phyloP scores from a whole-genome alignment of 352 stramenopile species.

The Phytophthora pluvialis region DNA sequence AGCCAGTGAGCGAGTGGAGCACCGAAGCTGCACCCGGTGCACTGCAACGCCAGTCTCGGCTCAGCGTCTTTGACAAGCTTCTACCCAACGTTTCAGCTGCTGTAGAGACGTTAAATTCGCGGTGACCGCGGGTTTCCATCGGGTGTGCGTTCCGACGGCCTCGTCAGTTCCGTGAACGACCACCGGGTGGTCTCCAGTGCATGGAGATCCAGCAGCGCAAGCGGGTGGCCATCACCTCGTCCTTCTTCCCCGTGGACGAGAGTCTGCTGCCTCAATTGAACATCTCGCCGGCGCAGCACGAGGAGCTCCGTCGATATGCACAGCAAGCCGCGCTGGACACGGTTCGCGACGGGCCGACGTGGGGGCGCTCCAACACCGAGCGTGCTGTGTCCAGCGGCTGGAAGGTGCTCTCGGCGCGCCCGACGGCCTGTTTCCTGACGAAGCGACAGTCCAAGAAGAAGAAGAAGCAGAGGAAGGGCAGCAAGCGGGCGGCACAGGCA shows the following conservation, averaged over 20 bases:
- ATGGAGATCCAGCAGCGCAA: slow-evolving; percentile 43
- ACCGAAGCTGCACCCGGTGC: slow-evolving; percentile 10
- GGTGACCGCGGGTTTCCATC: slow-evolving; percentile 13
- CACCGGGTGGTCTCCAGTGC: slow-evolving; percentile 13
- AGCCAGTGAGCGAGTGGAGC: slow-evolving; percentile 7
- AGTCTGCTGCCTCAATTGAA: slow-evolving; percentile 53
- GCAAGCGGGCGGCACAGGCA: slow-evolving; percentile 11
- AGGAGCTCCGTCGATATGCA: slow-evolving; percentile 69
- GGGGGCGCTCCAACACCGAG: slow-evolving; percentile 66
- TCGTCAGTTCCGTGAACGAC: background rate
- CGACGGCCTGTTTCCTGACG: slow-evolving; percentile 60
- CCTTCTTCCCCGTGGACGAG: slow-evolving; percentile 66
- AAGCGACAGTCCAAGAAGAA: slow-evolving; percentile 52
- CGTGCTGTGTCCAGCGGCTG: slow-evolving; percentile 52
- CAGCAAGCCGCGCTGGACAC: slow-evolving; percentile 54
- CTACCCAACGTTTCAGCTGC: slow-evolving; percentile 11
- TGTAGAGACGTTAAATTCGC: background rate
- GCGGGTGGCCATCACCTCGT: slow-evolving; percentile 42
- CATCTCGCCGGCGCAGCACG: slow-evolving; percentile 59
- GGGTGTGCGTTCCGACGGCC: slow-evolving; percentile 3
- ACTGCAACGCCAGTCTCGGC: background rate
- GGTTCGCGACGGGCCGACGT: slow-evolving; percentile 66
- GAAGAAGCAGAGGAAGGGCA: slow-evolving; percentile 32
- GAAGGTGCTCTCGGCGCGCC: slow-evolving; percentile 55
- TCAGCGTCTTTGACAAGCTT: background rate